Conservation (phyloP, 208 protist species). For the Leishmania lainsoni region DNA sequence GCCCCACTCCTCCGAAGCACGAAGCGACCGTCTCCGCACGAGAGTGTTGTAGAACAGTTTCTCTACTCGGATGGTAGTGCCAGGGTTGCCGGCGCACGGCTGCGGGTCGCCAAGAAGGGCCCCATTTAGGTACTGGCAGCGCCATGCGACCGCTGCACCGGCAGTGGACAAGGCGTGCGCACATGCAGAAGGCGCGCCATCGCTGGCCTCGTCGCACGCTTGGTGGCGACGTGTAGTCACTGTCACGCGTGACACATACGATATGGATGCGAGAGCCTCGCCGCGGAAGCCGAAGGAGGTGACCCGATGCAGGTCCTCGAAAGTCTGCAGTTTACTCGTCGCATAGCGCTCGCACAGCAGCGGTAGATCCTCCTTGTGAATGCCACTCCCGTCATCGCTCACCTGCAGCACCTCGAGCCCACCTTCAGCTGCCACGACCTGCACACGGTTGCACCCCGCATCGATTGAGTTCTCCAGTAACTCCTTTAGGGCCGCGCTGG, state of each 20-base stretch:
- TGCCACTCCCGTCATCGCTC: slow-evolving; percentile 97
- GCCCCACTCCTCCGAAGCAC: slow-evolving; percentile 92
- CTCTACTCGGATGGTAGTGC: slow-evolving; percentile 87
- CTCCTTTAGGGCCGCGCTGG: slow-evolving; percentile 98
- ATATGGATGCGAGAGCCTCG: slow-evolving; percentile 90
- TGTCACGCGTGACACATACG: slow-evolving; percentile 79
- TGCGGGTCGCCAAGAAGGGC: slow-evolving; percentile 88
- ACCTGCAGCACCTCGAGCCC: slow-evolving; percentile 98
- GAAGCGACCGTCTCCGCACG: slow-evolving; percentile 78
- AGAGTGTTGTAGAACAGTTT: slow-evolving; percentile 91
- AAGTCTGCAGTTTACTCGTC: slow-evolving; percentile 93
- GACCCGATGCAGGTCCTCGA: slow-evolving; percentile 89
- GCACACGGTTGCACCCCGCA: slow-evolving; percentile 91
- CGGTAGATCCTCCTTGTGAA: slow-evolving; percentile 93
- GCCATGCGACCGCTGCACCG: slow-evolving; percentile 46
- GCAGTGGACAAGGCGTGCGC: background rate
- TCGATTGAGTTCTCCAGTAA: slow-evolving; percentile 98
- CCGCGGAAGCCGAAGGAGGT: slow-evolving; percentile 93
- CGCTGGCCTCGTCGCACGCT: background rate
- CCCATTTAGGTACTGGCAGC: slow-evolving; percentile 87
- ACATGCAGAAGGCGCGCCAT: background rate
- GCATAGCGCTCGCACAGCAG: slow-evolving; percentile 98
- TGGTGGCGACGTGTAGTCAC: slow-evolving; percentile 62
- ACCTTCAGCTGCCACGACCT: slow-evolving; percentile 89
- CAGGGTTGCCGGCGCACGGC: slow-evolving; percentile 76